Evolutionary conservation across 1,139 yeast genomes (phyloP).

Genomic region (Yamadazyma aaseri): DNA sequence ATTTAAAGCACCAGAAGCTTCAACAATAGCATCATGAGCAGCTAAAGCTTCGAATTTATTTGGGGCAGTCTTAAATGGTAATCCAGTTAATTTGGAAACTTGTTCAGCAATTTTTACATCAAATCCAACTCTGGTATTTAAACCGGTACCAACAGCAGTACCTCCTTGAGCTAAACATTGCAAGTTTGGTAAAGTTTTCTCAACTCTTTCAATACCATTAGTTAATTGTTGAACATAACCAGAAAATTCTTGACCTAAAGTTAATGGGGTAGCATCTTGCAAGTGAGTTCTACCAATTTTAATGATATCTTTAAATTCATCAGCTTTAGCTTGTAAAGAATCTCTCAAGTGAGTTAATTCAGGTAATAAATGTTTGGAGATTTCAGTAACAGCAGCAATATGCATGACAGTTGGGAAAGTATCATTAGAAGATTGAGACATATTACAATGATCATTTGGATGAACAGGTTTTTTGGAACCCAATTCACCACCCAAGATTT

Average conservation of each 20-base stretch:
- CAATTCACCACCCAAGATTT: conserved; percentile 83
- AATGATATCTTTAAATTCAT: conserved; percentile 83
- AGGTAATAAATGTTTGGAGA: conserved; percentile 72
- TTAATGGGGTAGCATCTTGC: conserved; percentile 98
- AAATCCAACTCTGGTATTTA: conserved; percentile 89
- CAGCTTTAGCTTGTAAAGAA: conserved; percentile 70
- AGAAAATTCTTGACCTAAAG: conserved; percentile 96
- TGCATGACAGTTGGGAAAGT: conserved; percentile 99
- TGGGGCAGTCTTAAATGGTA: conserved; percentile 90
- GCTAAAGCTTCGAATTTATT: conserved; percentile 99
- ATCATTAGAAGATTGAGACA: conserved; percentile 97
- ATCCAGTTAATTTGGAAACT: conserved; percentile 81
- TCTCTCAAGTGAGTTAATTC: conserved; percentile 75
- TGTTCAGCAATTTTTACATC: conserved; percentile 79
- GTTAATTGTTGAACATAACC: conserved; percentile 93
- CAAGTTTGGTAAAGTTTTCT: conserved; percentile 71
- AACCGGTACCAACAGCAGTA: conserved; percentile 98
- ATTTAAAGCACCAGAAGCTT: conserved; percentile 95
- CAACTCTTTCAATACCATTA: conserved; percentile 86
- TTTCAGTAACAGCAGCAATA: conserved; percentile 95
- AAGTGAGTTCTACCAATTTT: conserved; percentile 98
- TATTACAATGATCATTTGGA: conserved; percentile 98
- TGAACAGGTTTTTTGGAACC: conserved; percentile 95
- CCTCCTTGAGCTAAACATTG: conserved; percentile 96
- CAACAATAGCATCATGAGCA: conserved; percentile 97